Evolutionary conservation across 441 rosid species (phyloP).

Genomic region (Adansonia madagascariensis): DNA sequence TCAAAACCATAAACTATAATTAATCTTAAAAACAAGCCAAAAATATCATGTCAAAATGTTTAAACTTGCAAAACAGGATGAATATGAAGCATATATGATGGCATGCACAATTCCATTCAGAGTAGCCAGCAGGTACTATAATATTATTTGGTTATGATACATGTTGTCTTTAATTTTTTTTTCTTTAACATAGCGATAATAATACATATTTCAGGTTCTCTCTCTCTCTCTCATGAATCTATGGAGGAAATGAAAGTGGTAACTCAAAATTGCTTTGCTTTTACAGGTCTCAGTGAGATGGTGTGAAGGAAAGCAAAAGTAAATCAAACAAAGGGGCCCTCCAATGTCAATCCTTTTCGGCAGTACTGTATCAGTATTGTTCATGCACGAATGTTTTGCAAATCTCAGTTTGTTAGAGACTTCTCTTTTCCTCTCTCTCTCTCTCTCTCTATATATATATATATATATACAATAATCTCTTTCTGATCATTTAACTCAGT

Average conservation of each 20-base stretch:
- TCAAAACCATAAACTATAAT: too few species aligned
- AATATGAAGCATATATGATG: not conserved
- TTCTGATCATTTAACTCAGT: constrained; percentile 15
- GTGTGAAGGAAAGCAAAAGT: constrained; percentile 33
- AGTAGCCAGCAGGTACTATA: not conserved
- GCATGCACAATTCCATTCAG: not conserved
- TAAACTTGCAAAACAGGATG: not conserved
- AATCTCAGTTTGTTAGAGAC: not conserved
- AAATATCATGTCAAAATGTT: not conserved
- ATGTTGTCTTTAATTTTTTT: not conserved
- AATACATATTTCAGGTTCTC: not conserved
- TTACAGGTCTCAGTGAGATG: constrained; percentile 13
- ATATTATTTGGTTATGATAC: constrained; percentile 16
- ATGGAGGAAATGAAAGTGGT: constrained; percentile 24
- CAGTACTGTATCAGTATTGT: not conserved
- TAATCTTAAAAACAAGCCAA: too few species aligned
- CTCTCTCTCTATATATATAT: not conserved
- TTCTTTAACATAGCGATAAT: not conserved
- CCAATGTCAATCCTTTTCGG: constrained; percentile 25
- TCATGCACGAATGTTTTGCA: constrained; percentile 25
- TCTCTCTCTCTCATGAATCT: not conserved
- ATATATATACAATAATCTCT: constrained; percentile 3
- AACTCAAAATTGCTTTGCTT: constrained; percentile 24
- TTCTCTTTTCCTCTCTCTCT: not conserved
- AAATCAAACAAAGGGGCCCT: constrained; percentile 33